Evolutionary conservation across 75 land plant species (phyloP), one percentile per base, ranked within the genome.

Genomic region (Isoetes taiwanensis): DNA sequence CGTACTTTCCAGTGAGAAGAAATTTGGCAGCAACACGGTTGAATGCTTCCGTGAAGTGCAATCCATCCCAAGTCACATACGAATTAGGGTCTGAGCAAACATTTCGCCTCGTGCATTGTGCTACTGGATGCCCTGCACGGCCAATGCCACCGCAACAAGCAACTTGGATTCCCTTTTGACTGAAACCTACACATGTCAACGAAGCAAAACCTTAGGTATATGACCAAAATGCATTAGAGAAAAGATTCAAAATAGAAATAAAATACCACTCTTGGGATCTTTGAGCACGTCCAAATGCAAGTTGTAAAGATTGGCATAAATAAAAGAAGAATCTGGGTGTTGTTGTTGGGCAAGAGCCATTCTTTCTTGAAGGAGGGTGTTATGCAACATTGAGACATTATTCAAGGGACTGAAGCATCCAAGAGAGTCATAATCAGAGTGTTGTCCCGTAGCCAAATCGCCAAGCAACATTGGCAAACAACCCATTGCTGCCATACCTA

Each of bases 81-180:
- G 50, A 5, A 6, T 46, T 5, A 23, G 50, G 50, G 23, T 46
- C 50, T 19, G 5, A 5, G 23, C 50, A 46, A 16, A 46, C 50
- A 6, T 19, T 46, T 19, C 21, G 23, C 4, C 50, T 19, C 12
- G n/a, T 46, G 23, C 50, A 46, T 8, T 19, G 50, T 6, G 50
- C 5, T 46, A 46, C 50, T 46, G 50, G 50, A 8, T 19, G 8
- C 8, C 25, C 25, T 19, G 5, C 6, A 5, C 25, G 16, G 6
- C 50, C 50, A 6, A 16, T 23, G 16, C 50, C 50, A 19, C 50
- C 50, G 23, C 50, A 46, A 46, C 50, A 46, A 5, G 50, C 50
- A 8, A 23, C 16, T 46, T 19, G n/a, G 6, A 23, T 46, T 6
- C 50, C 50, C 16, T 6, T 46, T 5, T 5, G 6, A 46, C 5